phyloP scores from a whole-genome alignment of 768 basidiomycete species.

The Trichaptum fuscoviolaceum region DNA sequence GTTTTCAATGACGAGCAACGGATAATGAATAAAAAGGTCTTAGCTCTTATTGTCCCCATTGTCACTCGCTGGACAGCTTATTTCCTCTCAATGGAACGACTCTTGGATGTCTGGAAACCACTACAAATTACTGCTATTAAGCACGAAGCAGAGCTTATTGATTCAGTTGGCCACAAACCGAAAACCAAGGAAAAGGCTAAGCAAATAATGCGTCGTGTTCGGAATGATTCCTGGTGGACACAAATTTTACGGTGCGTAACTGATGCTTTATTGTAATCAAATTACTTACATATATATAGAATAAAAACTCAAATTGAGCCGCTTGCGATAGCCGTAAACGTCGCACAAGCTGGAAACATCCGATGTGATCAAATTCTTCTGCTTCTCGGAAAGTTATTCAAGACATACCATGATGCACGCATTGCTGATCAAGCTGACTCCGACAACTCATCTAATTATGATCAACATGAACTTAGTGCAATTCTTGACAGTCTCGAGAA shows the following conservation, averaged over 20 bases:
- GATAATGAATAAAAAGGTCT: conserved; percentile 8
- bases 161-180: conserved; percentile 10
- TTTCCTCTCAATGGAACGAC: conserved; percentile 18
- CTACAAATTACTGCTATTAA: conserved; percentile 13
- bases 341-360: conserved; percentile 24
- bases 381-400: conserved; percentile 25
- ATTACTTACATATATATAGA: conserved; percentile 5
- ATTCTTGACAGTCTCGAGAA: conserved; percentile 14
- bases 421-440: background rate
- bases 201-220: conserved; percentile 4
- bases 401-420: conserved; percentile 3
- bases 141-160: conserved; percentile 11
- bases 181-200: conserved; percentile 18
- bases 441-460: too few relatives aligned
- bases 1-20: conserved; percentile 24
- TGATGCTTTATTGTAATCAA: too few relatives aligned
- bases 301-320: conserved; percentile 25
- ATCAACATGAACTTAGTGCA: background rate
- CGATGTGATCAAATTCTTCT: conserved; percentile 30
- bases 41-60: conserved; percentile 26
- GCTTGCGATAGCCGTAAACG: conserved; percentile 32
- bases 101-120: conserved; percentile 19
- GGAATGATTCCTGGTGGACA: too few relatives aligned
- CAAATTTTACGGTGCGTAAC: too few relatives aligned
- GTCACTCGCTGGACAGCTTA: conserved; percentile 32